Percentiles rank a stretch among this genome's conserved stretches.
These are phyloP conservation scores for Candida pseudoglaebosa DNA, from an alignment of 805 yeast genomes.

Conservation along the genomic window DNA sequence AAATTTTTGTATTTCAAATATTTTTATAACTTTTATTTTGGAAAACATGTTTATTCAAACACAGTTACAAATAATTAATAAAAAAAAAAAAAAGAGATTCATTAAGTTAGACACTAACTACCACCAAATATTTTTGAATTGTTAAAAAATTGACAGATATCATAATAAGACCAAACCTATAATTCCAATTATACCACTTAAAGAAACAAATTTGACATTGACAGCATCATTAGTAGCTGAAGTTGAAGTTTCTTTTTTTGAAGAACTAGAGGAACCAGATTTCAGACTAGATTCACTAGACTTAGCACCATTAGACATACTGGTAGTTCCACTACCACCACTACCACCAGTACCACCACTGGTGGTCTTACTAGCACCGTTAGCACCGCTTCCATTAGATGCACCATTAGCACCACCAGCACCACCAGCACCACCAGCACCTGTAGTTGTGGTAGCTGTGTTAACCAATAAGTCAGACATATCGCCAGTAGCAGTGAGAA, in stretches of 20 bases:
- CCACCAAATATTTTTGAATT: too few species aligned
- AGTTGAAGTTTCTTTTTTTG: background rate
- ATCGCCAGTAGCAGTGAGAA: background rate
- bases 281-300: background rate
- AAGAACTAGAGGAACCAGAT: background rate
- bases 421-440: background rate
- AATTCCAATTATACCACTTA: background rate
- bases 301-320: background rate
- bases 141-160: too few species aligned
- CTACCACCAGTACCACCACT: background rate
- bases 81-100: too few species aligned
- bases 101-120: too few species aligned
- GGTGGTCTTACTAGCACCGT: background rate
- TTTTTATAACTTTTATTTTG: too few species aligned
- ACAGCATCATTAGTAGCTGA: background rate
- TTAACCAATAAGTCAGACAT: too few species aligned
- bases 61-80: too few species aligned
- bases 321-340: background rate
- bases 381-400: background rate
- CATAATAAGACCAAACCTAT: background rate
- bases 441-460: background rate
- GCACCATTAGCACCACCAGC: background rate
- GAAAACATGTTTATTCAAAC: too few species aligned
- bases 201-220: background rate
- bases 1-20: too few species aligned